phyloP scores from a whole-genome alignment of 495 filamentous ascomycete genomes.

The Pseudoneurospora amorphoporcata region DNA sequence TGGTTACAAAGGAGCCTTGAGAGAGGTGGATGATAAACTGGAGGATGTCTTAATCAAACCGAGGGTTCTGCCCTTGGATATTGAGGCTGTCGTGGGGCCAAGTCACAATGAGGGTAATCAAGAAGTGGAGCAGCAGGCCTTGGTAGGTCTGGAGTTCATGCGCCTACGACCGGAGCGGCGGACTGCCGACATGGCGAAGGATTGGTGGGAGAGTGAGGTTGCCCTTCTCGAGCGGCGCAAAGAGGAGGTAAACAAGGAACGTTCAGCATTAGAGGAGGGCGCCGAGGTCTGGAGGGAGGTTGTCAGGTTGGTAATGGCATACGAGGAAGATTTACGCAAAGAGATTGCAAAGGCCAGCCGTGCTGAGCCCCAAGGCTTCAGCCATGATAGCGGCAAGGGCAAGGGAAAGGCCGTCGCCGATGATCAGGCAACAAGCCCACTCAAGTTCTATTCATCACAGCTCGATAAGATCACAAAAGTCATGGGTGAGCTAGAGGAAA shows the following conservation, averaged over 20 bases:
- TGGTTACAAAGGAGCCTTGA: constrained; percentile 39
- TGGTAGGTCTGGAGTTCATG: constrained; percentile 34
- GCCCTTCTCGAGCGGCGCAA: constrained; percentile 46
- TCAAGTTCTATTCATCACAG: constrained; percentile 19
- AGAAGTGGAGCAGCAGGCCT: constrained; percentile 4
- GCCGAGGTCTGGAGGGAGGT: constrained; percentile 69
- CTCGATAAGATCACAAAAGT: constrained; percentile 46
- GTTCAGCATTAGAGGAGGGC: constrained; percentile 72
- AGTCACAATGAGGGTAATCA: constrained; percentile 15
- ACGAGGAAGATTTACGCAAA: constrained; percentile 53
- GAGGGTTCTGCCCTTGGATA: constrained; percentile 33
- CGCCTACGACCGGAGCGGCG: constrained; percentile 56
- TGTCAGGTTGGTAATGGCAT: constrained; percentile 49
- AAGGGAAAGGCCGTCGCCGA: constrained; percentile 9
- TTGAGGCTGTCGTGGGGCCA: constrained; percentile 22
- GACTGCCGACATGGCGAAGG: constrained; percentile 66
- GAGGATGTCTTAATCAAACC: constrained; percentile 61
- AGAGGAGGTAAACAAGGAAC: constrained; percentile 54
- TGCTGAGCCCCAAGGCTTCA: constrained; percentile 3
- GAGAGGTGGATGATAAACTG: constrained; percentile 71
- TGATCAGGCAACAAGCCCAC: constrained; percentile 24
- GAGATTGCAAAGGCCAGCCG: constrained; percentile 35
- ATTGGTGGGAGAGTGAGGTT: constrained; percentile 64
- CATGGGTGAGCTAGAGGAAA: constrained; percentile 47
- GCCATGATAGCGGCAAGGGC: constrained; percentile 11